Evolutionary conservation across 1,284 basidiomycete genomes (phyloP).

Genomic region (Pterulicium gracile): DNA sequence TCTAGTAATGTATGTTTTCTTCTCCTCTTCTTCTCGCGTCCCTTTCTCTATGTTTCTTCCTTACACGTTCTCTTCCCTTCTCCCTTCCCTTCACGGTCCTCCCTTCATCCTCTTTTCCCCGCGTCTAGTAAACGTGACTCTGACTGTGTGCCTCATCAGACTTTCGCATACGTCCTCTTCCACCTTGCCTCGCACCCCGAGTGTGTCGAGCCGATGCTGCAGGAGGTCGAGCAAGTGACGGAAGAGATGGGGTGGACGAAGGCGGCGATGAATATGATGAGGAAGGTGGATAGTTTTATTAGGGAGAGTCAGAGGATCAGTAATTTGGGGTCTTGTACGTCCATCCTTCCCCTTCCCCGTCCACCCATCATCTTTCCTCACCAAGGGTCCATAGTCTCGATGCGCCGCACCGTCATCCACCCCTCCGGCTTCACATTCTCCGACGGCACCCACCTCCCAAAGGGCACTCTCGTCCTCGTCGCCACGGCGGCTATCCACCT

Average conservation of each 20-base stretch:
- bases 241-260: constrained; percentile 26
- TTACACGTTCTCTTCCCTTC: background rate
- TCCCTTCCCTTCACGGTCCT: no score
- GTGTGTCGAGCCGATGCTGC: constrained; percentile 22
- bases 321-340: constrained; percentile 8
- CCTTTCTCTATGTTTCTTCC: background rate
- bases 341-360: background rate
- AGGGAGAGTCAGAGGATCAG: constrained; percentile 21
- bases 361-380: background rate
- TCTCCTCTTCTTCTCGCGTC: no score
- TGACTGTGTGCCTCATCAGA: constrained; percentile 13
- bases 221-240: constrained; percentile 23
- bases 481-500: constrained; percentile 12
- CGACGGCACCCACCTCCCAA: constrained; percentile 15
- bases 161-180: constrained; percentile 23
- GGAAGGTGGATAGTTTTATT: constrained; percentile 27
- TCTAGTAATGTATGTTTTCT: background rate
- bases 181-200: constrained; percentile 24
- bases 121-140: background rate
- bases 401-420: constrained; percentile 5
- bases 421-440: constrained; percentile 15
- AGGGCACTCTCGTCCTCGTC: constrained; percentile 14
- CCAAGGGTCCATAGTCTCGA: constrained; percentile 3
- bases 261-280: constrained; percentile 22
- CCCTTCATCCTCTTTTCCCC: no score